phyloP scores from a whole-genome alignment of 371 early-diverging fungal species.

The Mucor racemosus region DNA sequence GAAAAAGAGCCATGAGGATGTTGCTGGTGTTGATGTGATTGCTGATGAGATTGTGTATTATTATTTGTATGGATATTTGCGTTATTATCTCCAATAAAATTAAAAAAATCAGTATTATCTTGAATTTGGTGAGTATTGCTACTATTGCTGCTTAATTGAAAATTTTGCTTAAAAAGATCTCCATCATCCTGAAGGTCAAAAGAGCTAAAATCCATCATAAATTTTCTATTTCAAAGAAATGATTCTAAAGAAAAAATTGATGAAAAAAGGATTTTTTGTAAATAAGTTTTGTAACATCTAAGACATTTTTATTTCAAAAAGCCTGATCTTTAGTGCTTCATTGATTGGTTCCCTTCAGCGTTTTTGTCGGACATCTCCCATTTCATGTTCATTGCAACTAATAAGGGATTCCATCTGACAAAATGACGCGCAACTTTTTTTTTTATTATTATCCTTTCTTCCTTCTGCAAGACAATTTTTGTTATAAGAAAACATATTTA shows the following conservation, averaged over 20 bases:
- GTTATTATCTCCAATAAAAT: conserved; percentile 28
- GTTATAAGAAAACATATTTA: too few relatives aligned
- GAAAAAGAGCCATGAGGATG: conserved; percentile 4
- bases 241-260: neutral
- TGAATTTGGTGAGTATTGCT: conserved; percentile 1
- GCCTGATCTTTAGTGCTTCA: conserved; percentile 1
- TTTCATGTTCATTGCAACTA: too few relatives aligned
- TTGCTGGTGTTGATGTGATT: neutral
- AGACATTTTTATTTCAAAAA: neutral
- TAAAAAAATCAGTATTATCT: conserved; percentile 28
- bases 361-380: neutral
- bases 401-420: neutral
- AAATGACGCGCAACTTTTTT: conserved; percentile 2
- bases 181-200: conserved; percentile 30
- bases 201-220: conserved; percentile 32
- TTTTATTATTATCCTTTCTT: neutral
- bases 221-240: neutral
- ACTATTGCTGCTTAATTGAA: conserved; percentile 12
- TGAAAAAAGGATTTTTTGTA: conserved; percentile 4
- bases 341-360: conserved; percentile 17
- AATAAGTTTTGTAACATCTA: conserved; percentile 1
- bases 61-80: neutral
- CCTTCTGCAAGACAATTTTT: neutral
- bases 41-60: neutral
- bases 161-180: conserved; percentile 27